Evolutionary conservation across 352 stramenopile species (phyloP).

Genomic region (Globisporangium irregulare): DNA sequence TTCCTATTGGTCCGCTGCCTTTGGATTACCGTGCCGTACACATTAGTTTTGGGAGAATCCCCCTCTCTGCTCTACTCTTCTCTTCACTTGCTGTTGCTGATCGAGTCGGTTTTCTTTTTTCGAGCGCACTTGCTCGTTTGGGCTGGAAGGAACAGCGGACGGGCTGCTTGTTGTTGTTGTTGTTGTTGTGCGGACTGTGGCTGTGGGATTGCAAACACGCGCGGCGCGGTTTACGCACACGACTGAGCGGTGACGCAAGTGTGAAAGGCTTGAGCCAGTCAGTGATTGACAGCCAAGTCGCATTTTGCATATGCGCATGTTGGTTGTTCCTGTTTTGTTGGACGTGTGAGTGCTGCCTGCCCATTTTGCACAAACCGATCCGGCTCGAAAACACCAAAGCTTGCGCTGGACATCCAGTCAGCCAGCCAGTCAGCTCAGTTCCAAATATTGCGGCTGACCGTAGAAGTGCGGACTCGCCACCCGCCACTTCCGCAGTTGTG

Average conservation of each 20-base stretch:
- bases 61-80: no score
- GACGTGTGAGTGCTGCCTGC: not conserved
- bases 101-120: conserved; percentile 21
- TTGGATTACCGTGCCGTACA: not conserved
- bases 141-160: not conserved
- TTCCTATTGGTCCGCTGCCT: not conserved
- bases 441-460: not conserved
- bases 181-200: not conserved
- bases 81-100: not conserved
- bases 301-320: not conserved
- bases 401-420: conserved; percentile 3
- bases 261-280: conserved; percentile 5
- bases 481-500: conserved; percentile 5
- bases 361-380: conserved; percentile 9
- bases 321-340: not conserved
- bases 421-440: not conserved
- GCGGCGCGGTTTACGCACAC: conserved; percentile 3
- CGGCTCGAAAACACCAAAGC: not conserved
- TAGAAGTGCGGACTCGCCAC: conserved; percentile 4
- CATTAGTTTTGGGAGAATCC: not conserved
- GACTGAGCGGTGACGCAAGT: not conserved
- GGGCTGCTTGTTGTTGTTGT: not conserved
- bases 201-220: conserved; percentile 4
- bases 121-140: conserved; percentile 2
- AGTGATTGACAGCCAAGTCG: conserved; percentile 4